Percentiles rank a stretch among this genome's conserved stretches.
phyloP scores from a whole-genome alignment of 1,284 basidiomycete genomes.

The Sporisorium reilianum region DNA sequence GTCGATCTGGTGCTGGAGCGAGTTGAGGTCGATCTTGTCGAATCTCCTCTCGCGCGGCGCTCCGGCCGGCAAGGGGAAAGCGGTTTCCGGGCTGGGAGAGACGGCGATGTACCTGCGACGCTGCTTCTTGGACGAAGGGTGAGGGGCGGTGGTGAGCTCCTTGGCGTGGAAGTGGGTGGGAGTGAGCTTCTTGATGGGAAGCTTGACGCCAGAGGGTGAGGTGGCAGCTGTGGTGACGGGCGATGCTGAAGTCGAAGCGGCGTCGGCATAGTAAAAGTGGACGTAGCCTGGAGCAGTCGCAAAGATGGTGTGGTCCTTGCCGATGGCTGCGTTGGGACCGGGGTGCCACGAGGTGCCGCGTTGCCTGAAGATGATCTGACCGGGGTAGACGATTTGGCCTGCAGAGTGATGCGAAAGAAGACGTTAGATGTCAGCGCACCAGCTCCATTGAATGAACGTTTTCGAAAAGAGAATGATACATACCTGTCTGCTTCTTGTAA shows the following conservation, averaged over 20 bases:
- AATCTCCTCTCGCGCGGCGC: slow-evolving; percentile 56
- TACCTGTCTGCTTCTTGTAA: slow-evolving; percentile 61
- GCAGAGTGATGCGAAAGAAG: slow-evolving; percentile 14
- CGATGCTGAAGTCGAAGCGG: slow-evolving; percentile 8
- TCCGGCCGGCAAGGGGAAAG: slow-evolving; percentile 49
- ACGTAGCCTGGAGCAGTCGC: slow-evolving; percentile 65
- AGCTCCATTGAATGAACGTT: background rate
- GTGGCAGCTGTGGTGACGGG: slow-evolving; percentile 11
- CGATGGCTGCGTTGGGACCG: slow-evolving; percentile 65
- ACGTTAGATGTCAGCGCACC: background rate
- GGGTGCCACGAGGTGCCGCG: slow-evolving; percentile 68
- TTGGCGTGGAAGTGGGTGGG: slow-evolving; percentile 43
- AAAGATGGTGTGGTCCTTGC: slow-evolving; percentile 68
- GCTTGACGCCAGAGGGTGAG: slow-evolving; percentile 31
- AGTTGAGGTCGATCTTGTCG: slow-evolving; percentile 61
- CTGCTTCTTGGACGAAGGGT: slow-evolving; percentile 59
- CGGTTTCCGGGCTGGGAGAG: slow-evolving; percentile 47
- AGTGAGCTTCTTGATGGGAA: slow-evolving; percentile 42
- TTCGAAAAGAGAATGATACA: slow-evolving; percentile 12
- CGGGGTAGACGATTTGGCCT: slow-evolving; percentile 60
- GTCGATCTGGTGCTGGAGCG: slow-evolving; percentile 51
- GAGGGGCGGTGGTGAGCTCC: slow-evolving; percentile 41
- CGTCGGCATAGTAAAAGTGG: slow-evolving; percentile 62
- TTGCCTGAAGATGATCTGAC: slow-evolving; percentile 67
- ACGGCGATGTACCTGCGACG: slow-evolving; percentile 65